Conservation (phyloP, 345 rosid species). For the Salix exigua region DNA sequence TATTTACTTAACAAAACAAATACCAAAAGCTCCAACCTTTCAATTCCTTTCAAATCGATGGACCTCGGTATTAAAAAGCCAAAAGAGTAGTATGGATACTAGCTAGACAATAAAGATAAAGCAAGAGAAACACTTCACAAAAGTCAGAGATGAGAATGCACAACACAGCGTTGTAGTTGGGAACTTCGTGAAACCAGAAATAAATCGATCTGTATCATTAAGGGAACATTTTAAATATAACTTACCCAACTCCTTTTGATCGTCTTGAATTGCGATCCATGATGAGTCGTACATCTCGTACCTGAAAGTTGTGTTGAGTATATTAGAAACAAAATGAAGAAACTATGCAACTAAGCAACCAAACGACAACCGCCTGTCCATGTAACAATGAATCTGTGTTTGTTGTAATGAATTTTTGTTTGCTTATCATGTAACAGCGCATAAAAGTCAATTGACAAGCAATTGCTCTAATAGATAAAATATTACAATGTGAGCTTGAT, state of each 20-base stretch:
- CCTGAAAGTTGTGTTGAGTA: slow-evolving; percentile 46
- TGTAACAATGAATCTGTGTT: background rate
- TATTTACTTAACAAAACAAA: background rate
- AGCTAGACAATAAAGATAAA: background rate
- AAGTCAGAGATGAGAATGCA: background rate
- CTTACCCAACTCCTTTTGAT: slow-evolving; percentile 94
- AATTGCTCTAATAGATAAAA: background rate
- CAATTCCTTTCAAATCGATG: background rate
- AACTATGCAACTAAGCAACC: background rate
- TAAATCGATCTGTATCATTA: background rate
- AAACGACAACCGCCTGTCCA: background rate
- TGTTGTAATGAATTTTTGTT: background rate
- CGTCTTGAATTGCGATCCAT: slow-evolving; percentile 98
- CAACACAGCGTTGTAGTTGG: too few species aligned
- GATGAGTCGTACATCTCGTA: slow-evolving; percentile 92
- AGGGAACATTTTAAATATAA: background rate
- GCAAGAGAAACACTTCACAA: background rate
- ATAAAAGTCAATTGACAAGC: background rate
- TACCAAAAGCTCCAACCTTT: background rate
- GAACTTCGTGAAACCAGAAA: background rate
- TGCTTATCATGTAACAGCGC: background rate
- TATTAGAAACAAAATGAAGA: background rate
- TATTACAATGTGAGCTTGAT: background rate
- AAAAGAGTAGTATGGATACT: background rate
- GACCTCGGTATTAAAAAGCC: background rate